Conservation (phyloP, 176 grass and related monocot species). For the Cenchrus purpureus region DNA sequence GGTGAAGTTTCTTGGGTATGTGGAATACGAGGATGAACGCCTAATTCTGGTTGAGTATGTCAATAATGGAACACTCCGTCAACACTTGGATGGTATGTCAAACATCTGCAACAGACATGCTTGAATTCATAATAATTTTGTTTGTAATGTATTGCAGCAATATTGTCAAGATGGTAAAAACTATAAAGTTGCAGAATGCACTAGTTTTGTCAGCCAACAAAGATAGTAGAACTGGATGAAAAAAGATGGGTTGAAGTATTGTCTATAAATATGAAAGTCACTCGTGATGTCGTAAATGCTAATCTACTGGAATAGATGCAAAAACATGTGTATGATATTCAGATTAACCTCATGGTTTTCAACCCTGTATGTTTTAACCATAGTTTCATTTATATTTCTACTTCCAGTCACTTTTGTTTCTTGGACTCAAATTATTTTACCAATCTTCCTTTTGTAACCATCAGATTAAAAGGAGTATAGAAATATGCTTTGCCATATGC, state of each 20-base stretch:
- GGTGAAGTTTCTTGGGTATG: slow-evolving; percentile 77
- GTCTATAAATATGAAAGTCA: background rate
- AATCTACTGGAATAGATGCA: background rate
- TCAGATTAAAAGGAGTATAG: background rate
- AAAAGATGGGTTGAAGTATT: slow-evolving; percentile 6
- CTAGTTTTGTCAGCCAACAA: background rate
- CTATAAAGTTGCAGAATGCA: background rate
- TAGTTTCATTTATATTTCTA: background rate
- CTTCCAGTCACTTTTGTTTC: background rate
- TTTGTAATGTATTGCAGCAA: background rate
- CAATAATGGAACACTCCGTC: slow-evolving; percentile 79
- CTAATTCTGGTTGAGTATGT: slow-evolving; percentile 81
- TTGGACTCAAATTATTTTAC: background rate
- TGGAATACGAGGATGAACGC: slow-evolving; percentile 70
- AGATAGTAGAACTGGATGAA: background rate
- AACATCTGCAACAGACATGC: slow-evolving; percentile 2
- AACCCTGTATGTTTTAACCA: background rate
- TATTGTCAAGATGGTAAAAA: slow-evolving; percentile 33
- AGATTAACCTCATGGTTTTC: background rate
- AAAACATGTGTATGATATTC: slow-evolving; percentile 13
- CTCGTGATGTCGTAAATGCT: background rate
- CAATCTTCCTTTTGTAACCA: background rate
- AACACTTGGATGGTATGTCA: slow-evolving; percentile 91
- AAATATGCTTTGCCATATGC: slow-evolving; percentile 20
- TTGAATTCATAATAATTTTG: background rate